Base-by-base conservation (phyloP, 768 basidiomycete genomes). In the Thelephora ganbajun region DNA sequence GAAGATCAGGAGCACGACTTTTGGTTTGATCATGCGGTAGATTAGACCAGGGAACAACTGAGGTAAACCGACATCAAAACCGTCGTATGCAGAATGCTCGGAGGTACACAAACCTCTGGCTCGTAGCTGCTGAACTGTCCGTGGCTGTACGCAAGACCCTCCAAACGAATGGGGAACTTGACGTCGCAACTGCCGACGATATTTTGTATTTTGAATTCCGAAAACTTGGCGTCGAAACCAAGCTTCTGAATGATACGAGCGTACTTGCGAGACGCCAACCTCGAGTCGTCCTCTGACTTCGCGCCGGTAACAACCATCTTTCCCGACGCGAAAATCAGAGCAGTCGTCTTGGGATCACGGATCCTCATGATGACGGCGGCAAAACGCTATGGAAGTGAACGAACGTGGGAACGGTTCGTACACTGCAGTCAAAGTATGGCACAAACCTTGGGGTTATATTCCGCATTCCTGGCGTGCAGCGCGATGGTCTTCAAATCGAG, bases 271-370 rank as follows among this genome's bases (percentile, higher is more conserved):
- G 92, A 94, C 45, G 96, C 94, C 52, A 98, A 70, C 45, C 93
- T 79, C 57, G 91, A 93, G 60, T 99, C 93, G 64, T 98, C 94
- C 66, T 98, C 94, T 30, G 88, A 91, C 74, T 98, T 99, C 43
- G 96, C 96, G 62, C 96, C 96, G 35, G 96, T 98, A 50, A 98
- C 94, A 64, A 99, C 96, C 89, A 99, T 98, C 78, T 98, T 99
- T 61, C 96, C 96, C 49, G 91, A 94, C 33, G 96, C 96, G 66
- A 99, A 99, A 66, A 99, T 98, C 56, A 99, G 80, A 19, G 94
- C 96, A 45, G 96, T 99, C 50, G 96, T 99, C 74, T 99, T 99
- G 45, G 96, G 96, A 58, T 98, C 96, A 56, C 96, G 92, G 61
- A 99, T 98, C 66, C 96, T 90, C 96, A 99, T 99, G 69, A 99